Conservation (phyloP, 345 rosid species). For the Eucalyptus victrix region DNA sequence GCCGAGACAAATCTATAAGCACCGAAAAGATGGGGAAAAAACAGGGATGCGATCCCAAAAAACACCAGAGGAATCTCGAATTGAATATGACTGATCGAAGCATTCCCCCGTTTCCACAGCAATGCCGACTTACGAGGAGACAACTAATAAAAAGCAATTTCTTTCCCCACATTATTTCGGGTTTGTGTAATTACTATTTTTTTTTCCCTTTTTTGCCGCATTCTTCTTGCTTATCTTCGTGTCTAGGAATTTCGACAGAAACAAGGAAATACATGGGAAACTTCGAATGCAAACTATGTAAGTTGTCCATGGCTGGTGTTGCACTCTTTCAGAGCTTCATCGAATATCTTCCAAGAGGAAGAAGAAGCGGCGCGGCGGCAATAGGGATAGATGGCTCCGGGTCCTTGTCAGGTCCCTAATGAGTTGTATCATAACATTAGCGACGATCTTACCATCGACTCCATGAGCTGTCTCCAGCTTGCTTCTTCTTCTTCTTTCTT, state of each 20-base stretch:
- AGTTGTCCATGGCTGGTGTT: neutral
- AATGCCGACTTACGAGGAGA: neutral
- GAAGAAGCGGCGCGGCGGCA: neutral
- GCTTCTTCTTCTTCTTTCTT: neutral
- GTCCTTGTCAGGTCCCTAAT: neutral
- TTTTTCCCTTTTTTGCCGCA: neutral
- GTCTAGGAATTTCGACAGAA: neutral
- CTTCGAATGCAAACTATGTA: neutral
- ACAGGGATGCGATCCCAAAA: neutral
- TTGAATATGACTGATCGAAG: neutral
- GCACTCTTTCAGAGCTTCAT: slow-evolving; percentile 25
- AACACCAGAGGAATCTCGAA: neutral
- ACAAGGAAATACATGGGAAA: neutral
- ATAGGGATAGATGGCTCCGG: neutral
- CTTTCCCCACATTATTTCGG: neutral
- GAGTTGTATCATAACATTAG: neutral
- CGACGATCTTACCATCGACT: neutral
- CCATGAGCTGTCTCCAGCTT: neutral
- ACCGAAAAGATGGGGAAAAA: neutral
- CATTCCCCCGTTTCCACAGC: neutral
- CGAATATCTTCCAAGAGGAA: neutral
- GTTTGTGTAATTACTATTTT: neutral
- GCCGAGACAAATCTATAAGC: neutral
- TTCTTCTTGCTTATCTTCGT: neutral
- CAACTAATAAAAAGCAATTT: neutral